Base-by-base conservation (phyloP, 169 alveolate species). In the Toxoplasma gondii region DNA sequence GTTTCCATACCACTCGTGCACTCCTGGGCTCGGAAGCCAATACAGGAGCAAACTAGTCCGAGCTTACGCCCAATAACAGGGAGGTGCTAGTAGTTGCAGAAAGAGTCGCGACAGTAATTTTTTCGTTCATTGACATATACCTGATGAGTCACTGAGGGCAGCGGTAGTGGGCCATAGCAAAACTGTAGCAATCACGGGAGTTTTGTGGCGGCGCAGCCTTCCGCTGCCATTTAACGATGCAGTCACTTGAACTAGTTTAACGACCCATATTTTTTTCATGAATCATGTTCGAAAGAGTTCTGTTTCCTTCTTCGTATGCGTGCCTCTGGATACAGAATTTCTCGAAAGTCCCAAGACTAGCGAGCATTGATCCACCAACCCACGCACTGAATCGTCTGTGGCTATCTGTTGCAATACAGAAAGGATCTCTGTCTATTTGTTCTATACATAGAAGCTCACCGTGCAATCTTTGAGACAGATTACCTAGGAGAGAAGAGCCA, bases 371-470 rank as follows among this genome's bases (percentile, higher is more conserved):
- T 4, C 84, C 84, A 9, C 84, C 84, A 17, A 74, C 84, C 84
- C 84, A 74, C 9, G 84, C 84, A 36, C 84, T 74, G n/a, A 74
- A 74, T 74, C 84, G 39, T 36, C 84, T 74, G 10, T 74, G 84
- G 22, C 84, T 74, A 36, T 74, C 84, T 36, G 84, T 44, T 31
- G 84, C 44, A 36, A 74, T 74, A 74, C 17, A 31, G 84, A 34
- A 74, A 74, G 84, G 84, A 36, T 74, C 44, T n/a, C 9, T 34
- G 17, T 74, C 84, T n/a, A 12, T 24, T 24, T 17, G 43, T n/a
- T 74, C n/a, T 34, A 74, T 1, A n/a, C 84, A 74, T n/a, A 74
- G n/a, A 17, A 74, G 43, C 44, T 74, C 84, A 16, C 84, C 84
- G n/a, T 34, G 84, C 44, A 74, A 19, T n/a, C 84, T 74, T 17